Evolutionary conservation across 306 rosid genomes (phyloP).

Genomic region (Castanopsis chinensis): DNA sequence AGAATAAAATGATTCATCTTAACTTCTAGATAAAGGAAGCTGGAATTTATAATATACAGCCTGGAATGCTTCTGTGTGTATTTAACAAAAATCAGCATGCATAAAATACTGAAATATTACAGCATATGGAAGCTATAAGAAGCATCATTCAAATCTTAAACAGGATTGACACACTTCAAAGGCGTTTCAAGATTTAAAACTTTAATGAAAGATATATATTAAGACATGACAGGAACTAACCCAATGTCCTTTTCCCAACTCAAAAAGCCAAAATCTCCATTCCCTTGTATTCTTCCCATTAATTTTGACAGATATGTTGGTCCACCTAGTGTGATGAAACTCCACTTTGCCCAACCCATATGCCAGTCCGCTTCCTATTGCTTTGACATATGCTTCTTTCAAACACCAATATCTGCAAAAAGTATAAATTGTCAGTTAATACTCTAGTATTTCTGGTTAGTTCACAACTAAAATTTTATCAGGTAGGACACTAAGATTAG

Average conservation of each 20-base stretch:
- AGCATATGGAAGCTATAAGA: not conserved
- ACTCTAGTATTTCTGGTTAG: not conserved
- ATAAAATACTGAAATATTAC: not conserved
- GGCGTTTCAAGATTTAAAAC: not conserved
- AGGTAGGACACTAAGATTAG: not conserved
- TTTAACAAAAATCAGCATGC: not conserved
- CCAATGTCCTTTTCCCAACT: conserved; percentile 67
- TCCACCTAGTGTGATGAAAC: conserved; percentile 67
- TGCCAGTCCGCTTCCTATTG: conserved; percentile 74
- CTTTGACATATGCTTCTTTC: conserved; percentile 90
- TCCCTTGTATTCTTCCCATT: conserved; percentile 51
- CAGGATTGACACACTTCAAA: not conserved
- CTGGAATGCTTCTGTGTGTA: not conserved
- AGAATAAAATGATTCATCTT: conserved; percentile 1
- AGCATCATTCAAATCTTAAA: not conserved
- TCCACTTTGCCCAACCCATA: conserved; percentile 62
- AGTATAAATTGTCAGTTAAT: conserved; percentile 2
- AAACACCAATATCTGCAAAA: conserved; percentile 82
- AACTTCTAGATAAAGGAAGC: not conserved
- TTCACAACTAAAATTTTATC: not conserved
- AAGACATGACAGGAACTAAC: conserved; percentile 33
- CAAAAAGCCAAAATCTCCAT: conserved; percentile 77
- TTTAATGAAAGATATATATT: not conserved
- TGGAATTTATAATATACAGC: not conserved
- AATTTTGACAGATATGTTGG: conserved; percentile 45